Percentiles rank a stretch among this genome's conserved stretches.
phyloP scores from a whole-genome alignment of 2,329 filamentous ascomycete species.

The Colletotrichum liaoningense region DNA sequence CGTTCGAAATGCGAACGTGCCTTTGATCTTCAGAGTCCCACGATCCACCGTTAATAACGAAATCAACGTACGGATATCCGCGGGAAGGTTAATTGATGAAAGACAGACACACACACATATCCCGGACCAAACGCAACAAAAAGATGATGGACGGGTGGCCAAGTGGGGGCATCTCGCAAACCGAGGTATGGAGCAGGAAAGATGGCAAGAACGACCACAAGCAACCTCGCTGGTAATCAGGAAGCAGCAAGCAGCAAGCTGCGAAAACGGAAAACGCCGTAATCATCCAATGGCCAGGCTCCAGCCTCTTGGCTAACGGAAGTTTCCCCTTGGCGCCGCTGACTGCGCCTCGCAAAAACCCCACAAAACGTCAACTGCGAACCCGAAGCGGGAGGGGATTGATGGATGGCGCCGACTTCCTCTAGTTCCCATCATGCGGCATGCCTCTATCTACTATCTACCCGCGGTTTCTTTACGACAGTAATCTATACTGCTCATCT shows the following conservation, averaged over 20 bases:
- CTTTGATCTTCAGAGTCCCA: background rate
- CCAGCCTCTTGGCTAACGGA: slow-evolving; percentile 10
- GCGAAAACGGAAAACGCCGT: background rate
- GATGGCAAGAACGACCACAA: background rate
- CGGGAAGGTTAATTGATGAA: background rate
- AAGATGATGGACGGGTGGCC: too few relatives aligned
- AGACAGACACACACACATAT: background rate
- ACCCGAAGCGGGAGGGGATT: background rate
- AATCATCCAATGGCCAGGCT: background rate
- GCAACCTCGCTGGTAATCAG: background rate
- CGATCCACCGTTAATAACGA: too few relatives aligned
- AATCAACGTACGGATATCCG: background rate
- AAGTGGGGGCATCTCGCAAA: background rate
- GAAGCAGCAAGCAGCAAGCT: background rate
- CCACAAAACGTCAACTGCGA: background rate
- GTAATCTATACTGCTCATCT: background rate
- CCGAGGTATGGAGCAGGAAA: background rate
- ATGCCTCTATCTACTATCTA: background rate
- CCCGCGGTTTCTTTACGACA: too few relatives aligned
- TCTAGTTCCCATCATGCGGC: background rate
- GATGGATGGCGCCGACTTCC: background rate
- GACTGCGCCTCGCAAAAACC: slow-evolving; percentile 18
- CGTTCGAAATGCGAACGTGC: background rate
- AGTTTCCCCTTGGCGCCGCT: slow-evolving; percentile 21
- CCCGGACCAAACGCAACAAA: background rate